Conservation (phyloP, 257 asterid species). For the Plantago elongata region DNA sequence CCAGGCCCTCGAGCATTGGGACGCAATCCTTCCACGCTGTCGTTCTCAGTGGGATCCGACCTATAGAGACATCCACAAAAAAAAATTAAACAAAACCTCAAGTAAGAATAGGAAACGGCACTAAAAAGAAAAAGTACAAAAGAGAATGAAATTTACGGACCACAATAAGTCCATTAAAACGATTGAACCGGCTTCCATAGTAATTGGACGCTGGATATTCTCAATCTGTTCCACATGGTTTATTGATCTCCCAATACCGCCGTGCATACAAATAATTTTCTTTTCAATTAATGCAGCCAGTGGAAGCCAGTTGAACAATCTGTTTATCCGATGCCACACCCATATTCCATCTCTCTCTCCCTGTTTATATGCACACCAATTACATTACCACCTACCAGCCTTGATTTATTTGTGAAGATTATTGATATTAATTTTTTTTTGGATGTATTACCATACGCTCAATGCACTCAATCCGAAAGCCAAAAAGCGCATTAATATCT, state of each 20-base stretch:
- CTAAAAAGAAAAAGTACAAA: slow-evolving; percentile 8
- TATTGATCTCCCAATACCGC: slow-evolving; percentile 98
- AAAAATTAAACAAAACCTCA: background rate
- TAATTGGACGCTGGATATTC: slow-evolving; percentile 87
- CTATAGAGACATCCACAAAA: slow-evolving; percentile 36
- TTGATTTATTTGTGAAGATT: background rate
- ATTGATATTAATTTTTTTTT: background rate
- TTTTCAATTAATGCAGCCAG: slow-evolving; percentile 92
- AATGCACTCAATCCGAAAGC: slow-evolving; percentile 97
- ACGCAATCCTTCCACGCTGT: slow-evolving; percentile 95
- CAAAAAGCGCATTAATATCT: slow-evolving; percentile 98
- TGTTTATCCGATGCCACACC: slow-evolving; percentile 96
- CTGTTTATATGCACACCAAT: slow-evolving; percentile 38
- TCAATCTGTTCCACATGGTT: slow-evolving; percentile 94
- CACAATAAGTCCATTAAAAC: slow-evolving; percentile 95
- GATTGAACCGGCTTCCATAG: slow-evolving; percentile 98
- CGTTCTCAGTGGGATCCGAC: slow-evolving; percentile 99
- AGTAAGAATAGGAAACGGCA: slow-evolving; percentile 9
- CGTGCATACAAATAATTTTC: slow-evolving; percentile 95
- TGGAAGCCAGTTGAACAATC: slow-evolving; percentile 98
- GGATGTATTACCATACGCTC: slow-evolving; percentile 80
- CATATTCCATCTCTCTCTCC: slow-evolving; percentile 99
- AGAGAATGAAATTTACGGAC: slow-evolving; percentile 34
- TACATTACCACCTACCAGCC: slow-evolving; percentile 3
- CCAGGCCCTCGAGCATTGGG: slow-evolving; percentile 99